Percentiles rank a stretch among this genome's conserved stretches.
Conservation (phyloP, 768 basidiomycete genomes). For the Pisolithus orientalis region DNA sequence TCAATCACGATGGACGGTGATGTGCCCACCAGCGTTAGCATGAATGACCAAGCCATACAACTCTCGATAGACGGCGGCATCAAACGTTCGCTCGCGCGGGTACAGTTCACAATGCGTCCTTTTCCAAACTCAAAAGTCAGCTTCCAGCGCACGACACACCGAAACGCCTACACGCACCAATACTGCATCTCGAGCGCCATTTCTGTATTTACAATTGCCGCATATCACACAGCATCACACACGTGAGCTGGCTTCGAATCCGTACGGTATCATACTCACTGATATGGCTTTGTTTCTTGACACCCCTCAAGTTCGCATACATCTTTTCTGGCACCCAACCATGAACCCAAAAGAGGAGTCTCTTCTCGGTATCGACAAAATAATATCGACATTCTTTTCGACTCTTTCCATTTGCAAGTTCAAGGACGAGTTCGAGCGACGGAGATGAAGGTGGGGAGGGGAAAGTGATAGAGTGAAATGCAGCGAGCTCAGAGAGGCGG, state of each 20-base stretch:
- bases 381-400: constrained; percentile 6
- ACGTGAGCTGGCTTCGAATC: not conserved
- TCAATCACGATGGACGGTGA: not conserved
- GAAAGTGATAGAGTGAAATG: not conserved
- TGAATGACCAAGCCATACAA: constrained; percentile 6
- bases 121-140: not conserved
- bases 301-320: constrained; percentile 4
- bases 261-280: not conserved
- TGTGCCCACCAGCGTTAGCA: constrained; percentile 4
- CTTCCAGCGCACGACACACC: too few species aligned
- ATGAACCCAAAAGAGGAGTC: constrained; percentile 7
- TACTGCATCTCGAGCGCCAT: constrained; percentile 21
- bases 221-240: not conserved
- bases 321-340: constrained; percentile 1
- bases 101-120: constrained; percentile 22
- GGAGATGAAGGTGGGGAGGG: not conserved
- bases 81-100: constrained; percentile 3
- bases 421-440: constrained; percentile 4
- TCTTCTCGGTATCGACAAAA: constrained; percentile 3
- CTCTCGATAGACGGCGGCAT: constrained; percentile 1
- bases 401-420: not conserved
- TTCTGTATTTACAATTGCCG: constrained; percentile 5
- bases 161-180: constrained; percentile 10
- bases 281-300: constrained; percentile 6
- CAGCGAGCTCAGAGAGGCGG: not conserved